These are phyloP conservation scores for Syzygium oleosum DNA, from an alignment of 345 rosid genomes.

Conservation along the genomic window DNA sequence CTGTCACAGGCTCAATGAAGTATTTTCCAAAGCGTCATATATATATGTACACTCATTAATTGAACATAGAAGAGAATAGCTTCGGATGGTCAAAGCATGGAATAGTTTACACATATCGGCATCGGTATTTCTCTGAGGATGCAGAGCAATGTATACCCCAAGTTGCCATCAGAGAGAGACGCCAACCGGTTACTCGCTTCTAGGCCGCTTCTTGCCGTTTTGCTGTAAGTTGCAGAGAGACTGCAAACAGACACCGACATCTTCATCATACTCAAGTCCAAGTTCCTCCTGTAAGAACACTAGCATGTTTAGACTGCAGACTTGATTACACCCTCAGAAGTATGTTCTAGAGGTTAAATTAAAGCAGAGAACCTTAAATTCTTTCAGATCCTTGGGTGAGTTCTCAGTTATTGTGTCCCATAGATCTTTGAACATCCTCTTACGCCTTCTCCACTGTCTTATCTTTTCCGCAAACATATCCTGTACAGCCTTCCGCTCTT, in stretches of 20 bases:
- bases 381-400: slow-evolving; percentile 68
- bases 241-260: slow-evolving; percentile 62
- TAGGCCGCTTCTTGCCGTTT: slow-evolving; percentile 43
- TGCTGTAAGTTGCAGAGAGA: slow-evolving; percentile 47
- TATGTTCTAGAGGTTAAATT: neutral
- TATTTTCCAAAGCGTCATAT: neutral
- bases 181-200: slow-evolving; percentile 25
- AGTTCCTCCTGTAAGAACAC: slow-evolving; percentile 66
- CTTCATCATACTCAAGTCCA: slow-evolving; percentile 88
- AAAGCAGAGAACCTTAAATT: slow-evolving; percentile 52
- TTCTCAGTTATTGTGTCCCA: slow-evolving; percentile 92
- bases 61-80: neutral
- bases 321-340: neutral
- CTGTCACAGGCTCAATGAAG: neutral
- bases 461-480: slow-evolving; percentile 49
- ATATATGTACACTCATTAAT: neutral
- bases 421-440: slow-evolving; percentile 86
- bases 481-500: slow-evolving; percentile 60
- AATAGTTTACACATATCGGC: neutral
- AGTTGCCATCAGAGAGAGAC: neutral
- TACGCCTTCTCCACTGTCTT: slow-evolving; percentile 83
- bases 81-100: neutral
- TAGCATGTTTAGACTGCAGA: slow-evolving; percentile 5
- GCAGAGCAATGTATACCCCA: neutral
- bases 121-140: neutral